Percentiles rank a stretch among this genome's conserved stretches.
phyloP scores from a whole-genome alignment of 768 basidiomycete genomes.

The Macrolepiota dolichaula region DNA sequence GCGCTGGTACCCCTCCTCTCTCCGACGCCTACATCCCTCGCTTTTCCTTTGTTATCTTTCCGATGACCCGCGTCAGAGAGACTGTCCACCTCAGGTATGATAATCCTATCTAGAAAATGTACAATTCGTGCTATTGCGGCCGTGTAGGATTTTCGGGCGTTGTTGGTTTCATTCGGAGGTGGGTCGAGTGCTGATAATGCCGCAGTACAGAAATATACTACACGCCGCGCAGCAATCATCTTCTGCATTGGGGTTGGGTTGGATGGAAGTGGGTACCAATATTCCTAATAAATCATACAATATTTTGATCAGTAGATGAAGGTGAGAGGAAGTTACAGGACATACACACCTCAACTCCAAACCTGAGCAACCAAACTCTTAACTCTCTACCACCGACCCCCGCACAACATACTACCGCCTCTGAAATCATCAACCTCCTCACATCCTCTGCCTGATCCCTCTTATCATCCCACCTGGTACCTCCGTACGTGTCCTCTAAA shows the following conservation, averaged over 20 bases:
- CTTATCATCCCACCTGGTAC: conserved; percentile 31
- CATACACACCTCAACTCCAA: conserved; percentile 44
- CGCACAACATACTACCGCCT: conserved; percentile 48
- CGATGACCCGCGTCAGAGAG: neutral
- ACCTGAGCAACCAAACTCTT: conserved; percentile 49
- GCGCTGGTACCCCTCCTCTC: neutral
- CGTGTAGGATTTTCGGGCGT: conserved; percentile 6
- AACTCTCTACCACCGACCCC: conserved; percentile 42
- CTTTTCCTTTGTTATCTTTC: conserved; percentile 23
- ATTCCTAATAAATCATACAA: conserved; percentile 29
- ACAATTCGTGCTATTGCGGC: conserved; percentile 29
- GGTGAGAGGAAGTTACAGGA: neutral
- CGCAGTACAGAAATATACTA: conserved; percentile 31
- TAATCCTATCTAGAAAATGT: conserved; percentile 36
- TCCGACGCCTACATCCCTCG: conserved; percentile 2
- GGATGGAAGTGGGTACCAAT: conserved; percentile 41
- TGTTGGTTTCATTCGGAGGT: conserved; percentile 15
- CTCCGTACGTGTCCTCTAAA: conserved; percentile 49
- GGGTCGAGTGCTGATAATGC: conserved; percentile 16
- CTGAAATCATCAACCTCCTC: conserved; percentile 36
- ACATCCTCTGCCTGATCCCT: conserved; percentile 28
- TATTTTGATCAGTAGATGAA: neutral
- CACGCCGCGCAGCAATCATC: conserved; percentile 44
- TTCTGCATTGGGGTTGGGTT: conserved; percentile 34
- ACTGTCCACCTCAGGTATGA: conserved; percentile 46